Conservation (phyloP, 345 rosid species). For the Gossypium herbaceum region DNA sequence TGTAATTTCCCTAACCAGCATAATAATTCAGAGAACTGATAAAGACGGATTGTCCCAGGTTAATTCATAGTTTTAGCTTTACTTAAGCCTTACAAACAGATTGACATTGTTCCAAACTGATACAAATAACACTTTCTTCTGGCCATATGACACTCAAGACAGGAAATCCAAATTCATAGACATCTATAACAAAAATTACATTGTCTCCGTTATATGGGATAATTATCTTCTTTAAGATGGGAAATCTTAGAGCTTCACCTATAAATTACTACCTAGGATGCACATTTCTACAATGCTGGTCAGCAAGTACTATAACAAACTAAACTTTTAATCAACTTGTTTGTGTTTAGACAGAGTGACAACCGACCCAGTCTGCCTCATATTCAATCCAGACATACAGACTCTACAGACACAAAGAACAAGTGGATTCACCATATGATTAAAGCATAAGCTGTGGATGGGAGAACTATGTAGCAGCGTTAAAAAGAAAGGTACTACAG, state of each 20-base stretch:
- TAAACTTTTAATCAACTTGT: conserved; percentile 6
- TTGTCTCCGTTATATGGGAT: not conserved
- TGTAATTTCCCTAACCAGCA: not conserved
- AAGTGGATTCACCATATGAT: not conserved
- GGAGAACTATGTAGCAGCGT: not conserved
- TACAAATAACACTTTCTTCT: not conserved
- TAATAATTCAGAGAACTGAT: not conserved
- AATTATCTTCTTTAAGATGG: not conserved
- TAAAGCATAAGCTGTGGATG: not conserved
- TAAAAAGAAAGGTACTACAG: not conserved
- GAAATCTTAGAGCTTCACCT: conserved; percentile 1
- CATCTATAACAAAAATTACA: not conserved
- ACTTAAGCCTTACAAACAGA: not conserved
- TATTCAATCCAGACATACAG: not conserved
- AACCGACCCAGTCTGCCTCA: not conserved
- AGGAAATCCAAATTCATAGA: not conserved
- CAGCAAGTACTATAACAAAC: not conserved
- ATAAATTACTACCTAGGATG: not conserved
- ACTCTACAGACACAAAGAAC: not conserved
- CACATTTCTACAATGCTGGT: not conserved
- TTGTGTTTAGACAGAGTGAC: not conserved
- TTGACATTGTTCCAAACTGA: not conserved
- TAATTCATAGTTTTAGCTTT: not conserved
- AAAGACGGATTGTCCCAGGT: not conserved
- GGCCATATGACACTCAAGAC: not conserved